Evolutionary conservation across 2,329 filamentous ascomycete genomes (phyloP).

Genomic region (Calonectria honghensis): DNA sequence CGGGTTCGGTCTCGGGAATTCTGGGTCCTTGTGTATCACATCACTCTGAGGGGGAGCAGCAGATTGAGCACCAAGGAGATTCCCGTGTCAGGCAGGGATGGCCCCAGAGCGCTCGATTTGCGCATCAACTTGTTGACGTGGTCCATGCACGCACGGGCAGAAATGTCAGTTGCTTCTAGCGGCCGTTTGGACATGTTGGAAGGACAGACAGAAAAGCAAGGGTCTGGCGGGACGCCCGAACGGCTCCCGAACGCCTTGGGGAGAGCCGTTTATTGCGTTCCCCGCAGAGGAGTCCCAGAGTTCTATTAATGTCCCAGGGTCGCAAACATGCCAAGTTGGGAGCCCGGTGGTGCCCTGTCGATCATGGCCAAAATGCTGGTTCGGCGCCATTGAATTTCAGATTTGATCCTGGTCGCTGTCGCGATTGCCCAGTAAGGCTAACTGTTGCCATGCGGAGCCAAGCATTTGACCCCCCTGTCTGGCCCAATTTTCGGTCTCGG

Average conservation of each 20-base stretch:
- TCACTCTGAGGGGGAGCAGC: not conserved
- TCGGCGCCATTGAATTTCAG: constrained; percentile 12
- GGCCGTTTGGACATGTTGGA: not conserved
- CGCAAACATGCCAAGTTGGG: not conserved
- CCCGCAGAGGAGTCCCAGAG: not conserved
- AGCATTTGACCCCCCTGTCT: not conserved
- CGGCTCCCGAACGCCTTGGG: not conserved
- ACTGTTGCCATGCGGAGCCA: not conserved
- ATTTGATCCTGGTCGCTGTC: not conserved
- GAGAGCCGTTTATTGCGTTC: constrained; percentile 5
- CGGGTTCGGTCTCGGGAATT: constrained; percentile 9
- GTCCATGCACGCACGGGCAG: constrained; percentile 1
- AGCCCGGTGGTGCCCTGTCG: not conserved
- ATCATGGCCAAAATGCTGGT: not conserved
- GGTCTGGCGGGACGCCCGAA: constrained; percentile 6
- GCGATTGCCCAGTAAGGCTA: constrained; percentile 17
- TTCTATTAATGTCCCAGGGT: constrained; percentile 16
- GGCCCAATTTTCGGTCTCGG: constrained; percentile 24
- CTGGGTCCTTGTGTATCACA: not conserved
- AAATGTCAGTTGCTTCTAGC: not conserved
- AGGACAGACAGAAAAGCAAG: no score
- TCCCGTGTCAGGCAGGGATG: not conserved
- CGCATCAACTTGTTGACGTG: not conserved
- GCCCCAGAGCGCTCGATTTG: not conserved
- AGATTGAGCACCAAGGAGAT: not conserved